A percentile compares a stretch with the other conserved stretches of the same genome.
Evolutionary conservation across 2,329 filamentous ascomycete genomes (phyloP).

Genomic region (Arachnopeziza araneosa): DNA sequence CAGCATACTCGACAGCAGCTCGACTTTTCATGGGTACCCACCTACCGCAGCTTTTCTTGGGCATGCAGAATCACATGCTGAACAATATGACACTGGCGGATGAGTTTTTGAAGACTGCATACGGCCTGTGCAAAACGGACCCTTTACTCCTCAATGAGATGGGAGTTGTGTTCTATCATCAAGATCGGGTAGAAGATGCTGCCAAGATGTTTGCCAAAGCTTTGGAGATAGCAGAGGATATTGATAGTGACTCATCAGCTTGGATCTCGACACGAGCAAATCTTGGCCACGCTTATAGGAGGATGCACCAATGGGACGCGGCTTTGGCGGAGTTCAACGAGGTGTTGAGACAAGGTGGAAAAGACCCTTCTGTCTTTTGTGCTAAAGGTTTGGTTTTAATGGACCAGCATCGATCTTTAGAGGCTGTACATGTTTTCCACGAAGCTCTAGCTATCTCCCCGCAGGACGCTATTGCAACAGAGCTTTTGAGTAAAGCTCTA

Average conservation of each 20-base stretch:
- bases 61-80: slow-evolving; percentile 96
- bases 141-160: slow-evolving; percentile 92
- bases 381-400: slow-evolving; percentile 81
- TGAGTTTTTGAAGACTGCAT: slow-evolving; percentile 89
- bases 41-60: slow-evolving; percentile 88
- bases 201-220: slow-evolving; percentile 73
- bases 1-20: slow-evolving; percentile 92
- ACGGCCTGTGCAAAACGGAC: slow-evolving; percentile 75
- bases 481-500: slow-evolving; percentile 67
- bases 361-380: slow-evolving; percentile 71
- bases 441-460: slow-evolving; percentile 75
- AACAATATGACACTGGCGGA: slow-evolving; percentile 92
- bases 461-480: slow-evolving; percentile 76
- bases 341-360: slow-evolving; percentile 75
- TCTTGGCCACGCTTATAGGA: slow-evolving; percentile 79
- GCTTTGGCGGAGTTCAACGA: slow-evolving; percentile 80
- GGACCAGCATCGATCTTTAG: slow-evolving; percentile 66
- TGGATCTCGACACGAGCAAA: slow-evolving; percentile 85
- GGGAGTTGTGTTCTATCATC: slow-evolving; percentile 92
- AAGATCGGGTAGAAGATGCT: slow-evolving; percentile 71
- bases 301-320: slow-evolving; percentile 61
- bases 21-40: slow-evolving; percentile 95
- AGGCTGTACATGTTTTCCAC: slow-evolving; percentile 77
- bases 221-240: slow-evolving; percentile 70
- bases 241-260: slow-evolving; percentile 74